These are phyloP conservation scores for Kazachstania kunashirensis DNA, from an alignment of 805 yeast species.

Conservation along the genomic window DNA sequence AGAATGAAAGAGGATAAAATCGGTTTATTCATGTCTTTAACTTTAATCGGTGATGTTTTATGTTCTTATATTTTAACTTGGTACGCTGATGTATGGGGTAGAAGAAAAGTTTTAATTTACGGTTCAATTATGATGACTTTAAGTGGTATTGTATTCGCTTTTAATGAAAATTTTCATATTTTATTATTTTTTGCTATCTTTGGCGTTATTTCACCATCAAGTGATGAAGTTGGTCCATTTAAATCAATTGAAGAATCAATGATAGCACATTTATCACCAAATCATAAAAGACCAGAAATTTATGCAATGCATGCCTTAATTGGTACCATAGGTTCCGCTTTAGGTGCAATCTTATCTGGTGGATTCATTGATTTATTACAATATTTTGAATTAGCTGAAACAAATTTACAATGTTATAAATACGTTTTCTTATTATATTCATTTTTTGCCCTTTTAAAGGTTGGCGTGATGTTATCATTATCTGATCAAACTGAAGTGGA, in stretches of 20 bases:
- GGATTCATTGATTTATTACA: slow-evolving; percentile 40
- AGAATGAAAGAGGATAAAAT: slow-evolving; percentile 47
- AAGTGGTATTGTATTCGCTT: slow-evolving; percentile 60
- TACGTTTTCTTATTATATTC: slow-evolving; percentile 49
- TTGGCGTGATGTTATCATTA: slow-evolving; percentile 40
- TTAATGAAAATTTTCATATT: slow-evolving; percentile 41
- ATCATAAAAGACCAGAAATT: slow-evolving; percentile 53
- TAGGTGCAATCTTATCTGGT: slow-evolving; percentile 64
- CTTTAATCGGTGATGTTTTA: slow-evolving; percentile 68
- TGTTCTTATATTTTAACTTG: slow-evolving; percentile 65
- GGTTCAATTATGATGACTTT: slow-evolving; percentile 61
- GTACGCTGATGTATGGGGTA: slow-evolving; percentile 65
- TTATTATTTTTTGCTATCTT: slow-evolving; percentile 62
- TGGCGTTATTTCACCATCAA: slow-evolving; percentile 83
- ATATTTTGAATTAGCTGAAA: slow-evolving; percentile 26
- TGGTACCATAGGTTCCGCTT: slow-evolving; percentile 62
- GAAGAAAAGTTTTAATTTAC: slow-evolving; percentile 49
- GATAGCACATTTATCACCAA: slow-evolving; percentile 67
- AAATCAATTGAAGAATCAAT: slow-evolving; percentile 78
- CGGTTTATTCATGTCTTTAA: slow-evolving; percentile 74
- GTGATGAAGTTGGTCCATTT: slow-evolving; percentile 88
- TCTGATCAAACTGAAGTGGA: slow-evolving; percentile 45
- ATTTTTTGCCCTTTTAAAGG: slow-evolving; percentile 42
- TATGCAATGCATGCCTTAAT: slow-evolving; percentile 67
- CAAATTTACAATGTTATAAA: slow-evolving; percentile 40